phyloP scores from a whole-genome alignment of 192 early-diverging fungal genomes.

The Diversispora epigaea region DNA sequence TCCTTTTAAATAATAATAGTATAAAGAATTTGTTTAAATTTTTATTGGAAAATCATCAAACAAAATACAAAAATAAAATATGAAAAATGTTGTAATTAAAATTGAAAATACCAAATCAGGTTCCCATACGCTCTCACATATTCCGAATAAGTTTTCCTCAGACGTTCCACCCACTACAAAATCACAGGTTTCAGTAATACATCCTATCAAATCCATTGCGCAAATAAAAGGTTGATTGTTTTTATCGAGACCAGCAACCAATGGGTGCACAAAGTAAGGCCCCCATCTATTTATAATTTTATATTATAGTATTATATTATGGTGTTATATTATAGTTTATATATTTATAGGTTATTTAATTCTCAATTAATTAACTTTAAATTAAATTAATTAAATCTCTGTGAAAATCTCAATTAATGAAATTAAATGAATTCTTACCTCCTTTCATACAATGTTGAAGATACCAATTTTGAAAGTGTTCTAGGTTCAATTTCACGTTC shows the following conservation, averaged over 20 bases:
- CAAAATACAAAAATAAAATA: too few relatives aligned
- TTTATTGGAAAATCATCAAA: too few relatives aligned
- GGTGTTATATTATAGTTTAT: too few relatives aligned
- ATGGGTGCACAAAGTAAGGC: slow-evolving; percentile 92
- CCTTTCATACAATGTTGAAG: slow-evolving; percentile 92
- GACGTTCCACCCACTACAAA: slow-evolving; percentile 96
- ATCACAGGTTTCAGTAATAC: slow-evolving; percentile 87
- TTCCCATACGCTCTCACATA: slow-evolving; percentile 97
- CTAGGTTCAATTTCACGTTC: slow-evolving; percentile 94
- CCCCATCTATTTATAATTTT: slow-evolving; percentile 70
- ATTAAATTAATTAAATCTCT: too few relatives aligned
- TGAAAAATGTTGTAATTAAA: neutral
- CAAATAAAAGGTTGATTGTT: slow-evolving; percentile 90
- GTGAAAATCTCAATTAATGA: too few relatives aligned
- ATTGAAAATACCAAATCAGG: slow-evolving; percentile 77
- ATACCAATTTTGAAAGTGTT: slow-evolving; percentile 91
- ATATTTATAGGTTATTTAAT: too few relatives aligned
- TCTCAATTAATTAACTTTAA: too few relatives aligned
- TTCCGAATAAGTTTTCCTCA: slow-evolving; percentile 83
- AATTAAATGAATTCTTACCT: slow-evolving; percentile 47
- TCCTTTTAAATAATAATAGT: slow-evolving; percentile 36
- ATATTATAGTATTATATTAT: too few relatives aligned
- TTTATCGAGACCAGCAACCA: slow-evolving; percentile 92
- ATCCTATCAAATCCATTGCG: slow-evolving; percentile 94
- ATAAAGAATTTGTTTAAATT: neutral